Evolutionary conservation across 257 asterid species (phyloP), one percentile per base, ranked within the genome.

Genomic region (Solanum medicagineum): DNA sequence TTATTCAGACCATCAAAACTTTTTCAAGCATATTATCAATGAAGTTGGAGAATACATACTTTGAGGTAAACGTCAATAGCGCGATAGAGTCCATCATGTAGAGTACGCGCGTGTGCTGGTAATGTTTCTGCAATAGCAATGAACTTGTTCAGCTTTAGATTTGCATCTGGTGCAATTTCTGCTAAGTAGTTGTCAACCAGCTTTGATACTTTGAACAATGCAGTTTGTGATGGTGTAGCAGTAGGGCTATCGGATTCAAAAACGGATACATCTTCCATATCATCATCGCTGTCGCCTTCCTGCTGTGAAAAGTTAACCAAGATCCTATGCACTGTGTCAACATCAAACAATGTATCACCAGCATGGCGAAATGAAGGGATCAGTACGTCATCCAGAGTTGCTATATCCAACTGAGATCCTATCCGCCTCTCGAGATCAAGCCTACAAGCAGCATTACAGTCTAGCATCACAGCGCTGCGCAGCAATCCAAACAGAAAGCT

Each of bases 51-150:
- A 70, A 49, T 7, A 68, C 93, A 86, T 91, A 95, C 99, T 86
- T 96, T 95, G 91, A 96, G 98, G 91, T 94, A 95, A 44, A 96
- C 92, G 84, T 95, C 99, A 22, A 94, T 93, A 20, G 99, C 98
- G 56, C 98, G 93, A 84, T 96, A 96, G 24, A 96, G 80, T 12
- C 98, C 96, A 68, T 96, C 99, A 1, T 94, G 97, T 57, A 90
- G 51, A 10, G 93, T 91, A 8, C 99, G 92, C 1, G 98, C 97
- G 57, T 94, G 98, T 10, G 92, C 93, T 5, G 99, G 99, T 84
- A 96, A 87, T 56, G 93, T 86, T 85, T 95, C 98, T 40, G 98
- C 98, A 71, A 96, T 86, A n/a, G 98, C 97, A 32, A 96, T 63
- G 86, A 96, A 96, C 92, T 92, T 87, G 77, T 91, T 89, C 81